Percentiles rank a stretch among this genome's conserved stretches.
These are phyloP conservation scores for Russula sp. DNA, from an alignment of 768 basidiomycete species.

Conservation along the genomic window DNA sequence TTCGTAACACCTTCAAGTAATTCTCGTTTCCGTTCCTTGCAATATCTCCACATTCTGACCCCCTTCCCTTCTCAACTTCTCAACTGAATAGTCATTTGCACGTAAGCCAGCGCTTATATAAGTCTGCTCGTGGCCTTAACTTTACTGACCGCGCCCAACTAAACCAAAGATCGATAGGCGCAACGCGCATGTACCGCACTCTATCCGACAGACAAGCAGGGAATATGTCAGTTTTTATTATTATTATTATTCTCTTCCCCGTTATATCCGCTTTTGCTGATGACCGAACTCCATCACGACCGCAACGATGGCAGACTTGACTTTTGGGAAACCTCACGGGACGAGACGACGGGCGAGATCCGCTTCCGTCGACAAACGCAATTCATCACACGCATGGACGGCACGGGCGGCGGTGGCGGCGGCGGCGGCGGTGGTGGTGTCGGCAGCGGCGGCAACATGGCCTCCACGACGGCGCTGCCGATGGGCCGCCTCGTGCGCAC, in stretches of 20 bases:
- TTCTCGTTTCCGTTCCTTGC: neutral
- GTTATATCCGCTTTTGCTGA: neutral
- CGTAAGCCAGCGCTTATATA: conserved; percentile 8
- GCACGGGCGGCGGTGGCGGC: too few species aligned
- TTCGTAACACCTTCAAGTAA: conserved; percentile 13
- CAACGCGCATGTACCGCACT: conserved; percentile 20
- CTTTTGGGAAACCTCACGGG: conserved; percentile 19
- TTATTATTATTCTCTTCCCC: too few species aligned
- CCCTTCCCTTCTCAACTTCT: neutral
- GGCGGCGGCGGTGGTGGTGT: too few species aligned
- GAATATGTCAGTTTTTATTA: conserved; percentile 8
- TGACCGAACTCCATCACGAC: too few species aligned
- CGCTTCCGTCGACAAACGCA: conserved; percentile 21
- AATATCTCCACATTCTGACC: neutral
- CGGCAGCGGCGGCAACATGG: neutral
- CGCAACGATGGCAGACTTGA: too few species aligned
- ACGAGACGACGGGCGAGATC: conserved; percentile 19
- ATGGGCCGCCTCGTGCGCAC: conserved; percentile 17
- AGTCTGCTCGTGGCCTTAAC: neutral
- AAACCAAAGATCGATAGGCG: conserved; percentile 15
- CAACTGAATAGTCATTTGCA: conserved; percentile 12
- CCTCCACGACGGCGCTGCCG: conserved; percentile 12
- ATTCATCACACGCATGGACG: neutral
- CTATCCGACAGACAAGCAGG: conserved; percentile 16
- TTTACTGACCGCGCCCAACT: neutral